These are phyloP conservation scores for Saccharomycopsis babjevae DNA, from an alignment of 805 yeast genomes.

Conservation along the genomic window DNA sequence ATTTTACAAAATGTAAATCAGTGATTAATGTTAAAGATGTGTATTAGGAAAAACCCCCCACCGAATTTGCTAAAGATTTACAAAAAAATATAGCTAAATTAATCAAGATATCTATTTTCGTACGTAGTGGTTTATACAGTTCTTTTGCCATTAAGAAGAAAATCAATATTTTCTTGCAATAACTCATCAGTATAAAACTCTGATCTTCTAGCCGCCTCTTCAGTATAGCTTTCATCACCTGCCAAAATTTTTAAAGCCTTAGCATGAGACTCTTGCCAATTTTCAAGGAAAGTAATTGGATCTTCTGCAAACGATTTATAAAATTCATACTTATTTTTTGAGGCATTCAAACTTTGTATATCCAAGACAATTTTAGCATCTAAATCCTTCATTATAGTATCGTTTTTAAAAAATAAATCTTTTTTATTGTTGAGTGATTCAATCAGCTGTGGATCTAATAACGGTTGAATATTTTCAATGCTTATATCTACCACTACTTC, in stretches of 20 bases:
- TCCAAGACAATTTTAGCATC: conserved; percentile 37
- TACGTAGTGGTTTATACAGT: neutral
- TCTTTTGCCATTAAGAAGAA: conserved; percentile 49
- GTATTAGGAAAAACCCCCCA: too few species aligned
- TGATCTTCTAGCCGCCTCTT: conserved; percentile 78
- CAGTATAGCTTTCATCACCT: conserved; percentile 84
- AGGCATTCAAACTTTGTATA: conserved; percentile 40
- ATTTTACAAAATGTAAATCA: too few species aligned
- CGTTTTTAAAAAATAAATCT: conserved; percentile 31
- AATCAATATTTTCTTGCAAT: conserved; percentile 67
- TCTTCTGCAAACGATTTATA: conserved; percentile 63
- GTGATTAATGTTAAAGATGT: too few species aligned
- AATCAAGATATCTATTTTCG: neutral
- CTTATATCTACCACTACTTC: conserved; percentile 71
- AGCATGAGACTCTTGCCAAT: conserved; percentile 71
- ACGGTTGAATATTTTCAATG: conserved; percentile 37
- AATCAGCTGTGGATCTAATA: conserved; percentile 24
- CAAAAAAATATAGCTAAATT: neutral
- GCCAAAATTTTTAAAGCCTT: conserved; percentile 77
- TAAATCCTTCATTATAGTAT: conserved; percentile 31
- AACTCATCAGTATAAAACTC: conserved; percentile 73
- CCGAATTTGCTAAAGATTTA: too few species aligned
- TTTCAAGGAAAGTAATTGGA: conserved; percentile 65
- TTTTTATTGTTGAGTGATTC: conserved; percentile 25
- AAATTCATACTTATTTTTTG: conserved; percentile 64